Evolutionary conservation across 2,329 filamentous ascomycete genomes (phyloP), one percentile per base, ranked within the genome.

Genomic region (Alternaria sp.): DNA sequence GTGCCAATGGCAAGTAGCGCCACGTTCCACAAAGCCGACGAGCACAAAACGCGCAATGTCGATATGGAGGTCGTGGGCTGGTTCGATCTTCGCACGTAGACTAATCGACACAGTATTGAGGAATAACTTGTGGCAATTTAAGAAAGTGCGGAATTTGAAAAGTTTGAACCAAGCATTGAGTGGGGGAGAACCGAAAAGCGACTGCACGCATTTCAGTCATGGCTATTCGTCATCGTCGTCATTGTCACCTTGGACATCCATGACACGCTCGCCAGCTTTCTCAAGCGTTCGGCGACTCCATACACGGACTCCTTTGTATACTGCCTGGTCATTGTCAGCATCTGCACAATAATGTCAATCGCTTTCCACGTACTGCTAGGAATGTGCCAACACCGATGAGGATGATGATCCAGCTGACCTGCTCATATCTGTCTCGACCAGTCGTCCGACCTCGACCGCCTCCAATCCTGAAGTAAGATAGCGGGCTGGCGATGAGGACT

Each of bases 21-120:
- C 70, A 74, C 65, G 68, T 57, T 71, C 73, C 75, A 75, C 66
- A 44, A 61, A 59, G 60, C 69, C 61, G 67, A 69, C 68, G 50
- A 59, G 68, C 70, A 77, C 77, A 79, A 78, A 67, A 79, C 77
- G 77, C 67, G 69, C 70, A 64, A 63, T 61, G 64, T 67, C 70
- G 70, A 69, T 43, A 69, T 70, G 72, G 71, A 67, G 57, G 50
- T 66, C 70, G 63, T 65, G 68, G 64, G 76, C 75, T 70, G 70
- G 73, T 21, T 86, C 73, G 70, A 87, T 97, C 86, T 97, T 85
- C 92, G 93, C 93, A 96, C 91, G 90, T 92, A 77, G 93, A 97
- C 93, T 96, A 90, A 94, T 96, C 90, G 91, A 89, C 92, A 93
- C 88, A 88, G 89, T 90, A 95, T 87, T 87, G 91, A 86, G 66